Conservation (phyloP, 441 rosid species). For the Pelargonium myrrhifolium region DNA sequence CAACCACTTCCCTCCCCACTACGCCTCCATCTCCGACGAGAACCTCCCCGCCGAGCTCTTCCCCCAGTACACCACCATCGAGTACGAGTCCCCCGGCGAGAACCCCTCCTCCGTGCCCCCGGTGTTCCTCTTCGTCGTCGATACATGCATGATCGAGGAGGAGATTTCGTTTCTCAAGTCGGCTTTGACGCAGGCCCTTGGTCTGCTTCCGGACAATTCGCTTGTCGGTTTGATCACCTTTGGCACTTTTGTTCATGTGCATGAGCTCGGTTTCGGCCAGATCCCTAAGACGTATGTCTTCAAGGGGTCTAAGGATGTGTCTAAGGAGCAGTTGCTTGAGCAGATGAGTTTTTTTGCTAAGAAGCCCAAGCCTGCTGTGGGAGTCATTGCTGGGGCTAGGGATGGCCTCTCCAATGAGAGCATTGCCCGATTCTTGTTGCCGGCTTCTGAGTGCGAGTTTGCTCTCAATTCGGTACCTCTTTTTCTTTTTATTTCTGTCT, state of each 20-base stretch:
- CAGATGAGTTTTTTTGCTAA: constrained; percentile 67
- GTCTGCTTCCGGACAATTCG: constrained; percentile 60
- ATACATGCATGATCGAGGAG: constrained; percentile 76
- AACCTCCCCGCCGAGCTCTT: constrained; percentile 87
- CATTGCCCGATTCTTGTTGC: constrained; percentile 80
- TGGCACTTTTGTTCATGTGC: constrained; percentile 64
- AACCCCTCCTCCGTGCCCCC: constrained; percentile 33
- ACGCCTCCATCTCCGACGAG: constrained; percentile 57
- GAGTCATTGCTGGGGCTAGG: constrained; percentile 75
- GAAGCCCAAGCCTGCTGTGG: constrained; percentile 64
- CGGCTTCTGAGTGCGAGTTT: constrained; percentile 78
- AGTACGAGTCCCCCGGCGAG: constrained; percentile 48
- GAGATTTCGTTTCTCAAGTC: constrained; percentile 72
- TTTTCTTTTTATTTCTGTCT: constrained; percentile 6
- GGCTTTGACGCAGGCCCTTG: constrained; percentile 66
- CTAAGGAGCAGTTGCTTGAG: constrained; percentile 75
- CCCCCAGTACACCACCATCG: constrained; percentile 75
- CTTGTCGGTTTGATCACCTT: constrained; percentile 72
- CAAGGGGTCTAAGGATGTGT: constrained; percentile 64
- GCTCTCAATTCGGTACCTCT: constrained; percentile 64
- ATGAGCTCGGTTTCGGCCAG: constrained; percentile 72
- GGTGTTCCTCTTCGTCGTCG: constrained; percentile 71
- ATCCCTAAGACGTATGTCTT: constrained; percentile 68
- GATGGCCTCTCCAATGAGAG: constrained; percentile 78
- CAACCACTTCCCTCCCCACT: no score